phyloP scores from a whole-genome alignment of 495 filamentous ascomycete species.

The Xylaria scruposa region DNA sequence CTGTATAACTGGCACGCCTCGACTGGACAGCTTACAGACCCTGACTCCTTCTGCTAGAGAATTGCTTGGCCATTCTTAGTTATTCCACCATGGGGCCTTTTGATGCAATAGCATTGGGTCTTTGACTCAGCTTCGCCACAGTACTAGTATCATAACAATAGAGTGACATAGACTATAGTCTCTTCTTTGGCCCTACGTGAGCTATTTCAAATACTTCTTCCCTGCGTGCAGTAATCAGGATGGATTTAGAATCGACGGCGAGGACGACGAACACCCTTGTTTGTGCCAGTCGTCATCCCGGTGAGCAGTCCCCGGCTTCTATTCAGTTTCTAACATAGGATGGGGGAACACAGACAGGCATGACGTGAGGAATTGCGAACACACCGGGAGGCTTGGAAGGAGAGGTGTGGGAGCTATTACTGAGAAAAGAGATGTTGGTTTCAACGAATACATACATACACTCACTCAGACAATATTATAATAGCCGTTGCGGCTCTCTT shows the following conservation, averaged over 20 bases:
- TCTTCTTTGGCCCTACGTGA: background rate
- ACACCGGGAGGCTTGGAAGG: background rate
- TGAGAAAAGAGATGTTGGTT: background rate
- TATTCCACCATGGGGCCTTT: background rate
- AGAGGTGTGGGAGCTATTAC: background rate
- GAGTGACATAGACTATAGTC: background rate
- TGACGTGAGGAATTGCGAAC: background rate
- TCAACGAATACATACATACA: conserved; percentile 5
- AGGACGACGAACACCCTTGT: background rate
- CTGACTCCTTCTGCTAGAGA: background rate
- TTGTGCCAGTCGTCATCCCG: background rate
- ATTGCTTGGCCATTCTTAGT: background rate
- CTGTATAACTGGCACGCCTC: background rate
- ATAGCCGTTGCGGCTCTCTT: background rate
- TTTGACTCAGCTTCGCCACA: background rate
- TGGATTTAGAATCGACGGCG: background rate
- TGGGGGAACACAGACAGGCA: background rate
- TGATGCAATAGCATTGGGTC: background rate
- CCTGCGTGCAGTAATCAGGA: background rate
- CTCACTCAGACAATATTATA: conserved; percentile 9
- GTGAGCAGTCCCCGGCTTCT: background rate
- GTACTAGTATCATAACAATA: background rate
- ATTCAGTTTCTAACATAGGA: background rate
- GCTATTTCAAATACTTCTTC: background rate
- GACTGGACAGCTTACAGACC: background rate